Conservation (phyloP, 257 asterid genomes). For the Penstemon barbatus region DNA sequence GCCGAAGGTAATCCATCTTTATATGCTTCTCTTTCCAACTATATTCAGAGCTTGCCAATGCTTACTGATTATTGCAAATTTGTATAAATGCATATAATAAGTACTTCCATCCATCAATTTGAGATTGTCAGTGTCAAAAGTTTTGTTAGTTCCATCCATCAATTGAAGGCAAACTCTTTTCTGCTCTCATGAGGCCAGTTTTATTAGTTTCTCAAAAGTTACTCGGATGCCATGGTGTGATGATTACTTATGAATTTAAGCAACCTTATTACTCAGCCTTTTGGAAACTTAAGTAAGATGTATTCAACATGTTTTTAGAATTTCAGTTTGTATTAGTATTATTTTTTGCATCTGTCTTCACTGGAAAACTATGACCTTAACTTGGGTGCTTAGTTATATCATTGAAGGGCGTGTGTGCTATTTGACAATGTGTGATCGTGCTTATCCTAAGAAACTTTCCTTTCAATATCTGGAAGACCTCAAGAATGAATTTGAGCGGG, state of each 20-base stretch:
- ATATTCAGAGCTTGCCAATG: slow-evolving; percentile 8
- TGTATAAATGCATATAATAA: background rate
- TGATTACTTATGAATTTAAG: slow-evolving; percentile 15
- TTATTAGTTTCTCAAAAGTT: background rate
- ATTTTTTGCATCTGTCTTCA: slow-evolving; percentile 9
- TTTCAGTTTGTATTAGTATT: slow-evolving; percentile 7
- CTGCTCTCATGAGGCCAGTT: background rate
- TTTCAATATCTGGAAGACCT: slow-evolving; percentile 95
- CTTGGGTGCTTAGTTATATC: slow-evolving; percentile 59
- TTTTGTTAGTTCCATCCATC: background rate
- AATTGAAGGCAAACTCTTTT: background rate
- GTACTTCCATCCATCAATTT: too few relatives aligned
- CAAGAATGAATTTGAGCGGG: slow-evolving; percentile 86
- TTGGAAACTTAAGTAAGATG: background rate
- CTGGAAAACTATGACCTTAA: slow-evolving; percentile 47
- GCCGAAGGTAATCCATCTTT: background rate
- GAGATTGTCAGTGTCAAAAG: background rate
- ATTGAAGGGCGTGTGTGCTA: slow-evolving; percentile 92
- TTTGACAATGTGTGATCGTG: slow-evolving; percentile 92
- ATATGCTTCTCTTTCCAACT: background rate
- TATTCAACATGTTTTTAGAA: slow-evolving; percentile 15
- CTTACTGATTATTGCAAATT: background rate
- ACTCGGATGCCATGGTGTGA: slow-evolving; percentile 8
- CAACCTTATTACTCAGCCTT: slow-evolving; percentile 4
- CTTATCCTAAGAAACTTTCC: slow-evolving; percentile 93